These are phyloP conservation scores for Prunus campanulata DNA, from an alignment of 306 rosid species.

Conservation along the genomic window DNA sequence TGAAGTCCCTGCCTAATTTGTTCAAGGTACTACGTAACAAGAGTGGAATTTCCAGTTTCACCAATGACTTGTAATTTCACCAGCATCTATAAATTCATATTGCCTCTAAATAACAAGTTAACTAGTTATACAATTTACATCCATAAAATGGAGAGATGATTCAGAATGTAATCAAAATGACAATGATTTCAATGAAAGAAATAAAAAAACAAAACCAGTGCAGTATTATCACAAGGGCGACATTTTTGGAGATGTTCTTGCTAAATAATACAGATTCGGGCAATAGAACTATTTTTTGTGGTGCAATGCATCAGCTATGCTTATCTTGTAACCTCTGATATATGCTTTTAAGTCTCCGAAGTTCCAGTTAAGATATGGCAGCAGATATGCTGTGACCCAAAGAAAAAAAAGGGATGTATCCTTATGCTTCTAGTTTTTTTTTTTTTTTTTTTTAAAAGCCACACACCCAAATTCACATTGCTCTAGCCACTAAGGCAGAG, in stretches of 20 bases:
- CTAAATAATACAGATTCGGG: background rate
- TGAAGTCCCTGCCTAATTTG: background rate
- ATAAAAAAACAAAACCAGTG: background rate
- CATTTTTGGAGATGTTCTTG: background rate
- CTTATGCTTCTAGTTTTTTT: background rate
- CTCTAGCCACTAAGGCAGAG: background rate
- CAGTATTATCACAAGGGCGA: background rate
- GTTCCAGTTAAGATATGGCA: background rate
- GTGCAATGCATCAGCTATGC: background rate
- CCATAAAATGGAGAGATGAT: background rate
- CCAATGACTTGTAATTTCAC: constrained; percentile 1
- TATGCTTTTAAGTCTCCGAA: background rate
- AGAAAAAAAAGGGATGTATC: background rate
- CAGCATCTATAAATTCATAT: background rate
- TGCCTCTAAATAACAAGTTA: background rate
- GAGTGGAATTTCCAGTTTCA: background rate
- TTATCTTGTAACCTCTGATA: background rate
- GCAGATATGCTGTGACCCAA: background rate
- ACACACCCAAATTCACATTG: background rate
- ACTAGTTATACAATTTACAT: background rate
- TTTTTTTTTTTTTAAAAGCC: background rate
- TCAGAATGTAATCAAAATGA: background rate
- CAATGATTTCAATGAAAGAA: background rate
- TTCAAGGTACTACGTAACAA: background rate
- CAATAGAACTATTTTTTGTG: background rate